Percentiles rank a stretch among this genome's conserved stretches.
phyloP scores from a whole-genome alignment of 192 early-diverging fungal species.

The Rhizophagus clarus region DNA sequence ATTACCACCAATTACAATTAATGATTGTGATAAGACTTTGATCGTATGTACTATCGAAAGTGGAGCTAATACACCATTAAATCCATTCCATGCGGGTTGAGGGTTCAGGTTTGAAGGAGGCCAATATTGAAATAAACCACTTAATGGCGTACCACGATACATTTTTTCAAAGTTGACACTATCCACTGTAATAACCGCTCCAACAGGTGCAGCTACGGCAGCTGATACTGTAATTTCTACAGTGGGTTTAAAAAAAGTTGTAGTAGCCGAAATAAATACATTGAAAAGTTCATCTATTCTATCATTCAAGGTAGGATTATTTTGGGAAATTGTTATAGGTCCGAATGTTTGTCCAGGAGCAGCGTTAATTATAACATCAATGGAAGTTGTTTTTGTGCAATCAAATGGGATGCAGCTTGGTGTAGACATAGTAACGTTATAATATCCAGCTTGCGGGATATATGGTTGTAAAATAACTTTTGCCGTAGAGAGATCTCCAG shows the following conservation, averaged over 20 bases:
- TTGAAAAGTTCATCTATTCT: slow-evolving; percentile 47
- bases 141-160: slow-evolving; percentile 8
- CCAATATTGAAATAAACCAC: slow-evolving; percentile 26
- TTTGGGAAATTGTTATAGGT: slow-evolving; percentile 47
- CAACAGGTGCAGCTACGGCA: slow-evolving; percentile 9
- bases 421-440: slow-evolving; percentile 55
- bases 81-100: slow-evolving; percentile 7
- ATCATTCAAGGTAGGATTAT: slow-evolving; percentile 38
- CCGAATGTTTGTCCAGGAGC: slow-evolving; percentile 34
- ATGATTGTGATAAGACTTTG: slow-evolving; percentile 36
- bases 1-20: slow-evolving; percentile 62
- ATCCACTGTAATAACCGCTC: slow-evolving; percentile 34
- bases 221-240: slow-evolving; percentile 48
- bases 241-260: slow-evolving; percentile 48
- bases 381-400: slow-evolving; percentile 5
- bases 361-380: slow-evolving; percentile 41
- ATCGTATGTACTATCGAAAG: slow-evolving; percentile 53
- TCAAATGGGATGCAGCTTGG: slow-evolving; percentile 49
- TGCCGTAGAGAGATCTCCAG: neutral
- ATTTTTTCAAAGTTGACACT: slow-evolving; percentile 42
- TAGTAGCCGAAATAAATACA: slow-evolving; percentile 53
- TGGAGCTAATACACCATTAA: slow-evolving; percentile 38
- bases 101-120: neutral
- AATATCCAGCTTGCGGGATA: slow-evolving; percentile 63
- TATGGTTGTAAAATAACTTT: slow-evolving; percentile 45